Base-by-base conservation (phyloP, 805 yeast genomes). In the Starmerella geochares region DNA sequence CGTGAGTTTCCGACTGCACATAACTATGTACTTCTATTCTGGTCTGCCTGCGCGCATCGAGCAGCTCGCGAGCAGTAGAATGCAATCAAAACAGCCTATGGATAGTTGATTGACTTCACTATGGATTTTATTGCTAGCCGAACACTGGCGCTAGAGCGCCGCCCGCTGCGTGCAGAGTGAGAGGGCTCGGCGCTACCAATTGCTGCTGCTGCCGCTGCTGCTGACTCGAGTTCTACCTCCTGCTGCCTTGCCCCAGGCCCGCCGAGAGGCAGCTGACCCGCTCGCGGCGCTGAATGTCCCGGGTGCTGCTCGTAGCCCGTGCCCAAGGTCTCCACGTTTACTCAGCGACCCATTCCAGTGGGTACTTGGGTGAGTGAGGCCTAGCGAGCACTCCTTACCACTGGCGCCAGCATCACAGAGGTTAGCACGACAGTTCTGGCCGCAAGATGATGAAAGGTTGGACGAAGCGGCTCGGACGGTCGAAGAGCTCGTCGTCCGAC, bases 371-470 rank as follows among this genome's bases (percentile, higher is more conserved):
- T n/a, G n/a, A n/a, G n/a, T 37, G 40, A 21, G 40, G 40, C 16
- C 40, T 5, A 4, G 27, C 6, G 27, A 20, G 40, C 14, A 23
- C 29, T 24, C 42, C 29, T 24, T 24, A 6, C 14, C 28, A 23
- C 19, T n/a, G 42, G 19, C 13, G 44, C 24, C 44, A 27, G n/a
- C 23, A 40, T 17, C 7, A n/a, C 11, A 27, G 25, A 27, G 10
- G 6, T 20, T 6, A 19, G 44, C 32, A 27, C 32, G 14, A 6
- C n/a, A 7, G 17, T 27, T 40, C 24, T 27, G 23, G 33, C 24
- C 33, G n/a, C 24, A 20, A 47, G 32, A 65, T 63, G 67, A 65
- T 65, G 69, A 65, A 64, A 58, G 66, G 68, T 47, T 65, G 69
- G 69, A 65, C 69, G 25, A 65, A 63, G 54, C 60, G 68, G 40